A percentile compares a stretch with the other conserved stretches of the same genome.
Evolutionary conservation across 306 rosid species (phyloP).

Genomic region (Lagenaria siceraria): DNA sequence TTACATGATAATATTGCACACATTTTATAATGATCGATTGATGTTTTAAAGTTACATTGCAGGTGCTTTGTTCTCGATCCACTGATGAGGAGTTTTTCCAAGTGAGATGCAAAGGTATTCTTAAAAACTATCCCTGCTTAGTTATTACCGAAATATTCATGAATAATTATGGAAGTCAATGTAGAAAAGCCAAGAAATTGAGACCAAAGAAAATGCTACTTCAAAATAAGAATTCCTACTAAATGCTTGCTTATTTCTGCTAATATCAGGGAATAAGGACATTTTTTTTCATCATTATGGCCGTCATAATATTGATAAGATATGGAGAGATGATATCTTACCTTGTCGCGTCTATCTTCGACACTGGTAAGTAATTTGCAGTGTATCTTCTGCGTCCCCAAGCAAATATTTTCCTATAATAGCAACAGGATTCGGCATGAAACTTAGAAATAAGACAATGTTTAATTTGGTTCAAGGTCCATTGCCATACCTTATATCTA

Average conservation of each 20-base stretch:
- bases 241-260: background rate
- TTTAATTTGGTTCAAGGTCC: background rate
- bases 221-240: background rate
- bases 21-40: background rate
- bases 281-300: slow-evolving; percentile 60
- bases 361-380: slow-evolving; percentile 56
- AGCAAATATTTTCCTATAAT: background rate
- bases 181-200: background rate
- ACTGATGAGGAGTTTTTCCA: slow-evolving; percentile 77
- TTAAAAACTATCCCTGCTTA: background rate
- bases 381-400: background rate
- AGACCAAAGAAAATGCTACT: background rate
- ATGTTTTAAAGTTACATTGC: background rate
- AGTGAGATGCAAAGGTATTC: slow-evolving; percentile 70
- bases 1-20: background rate
- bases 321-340: slow-evolving; percentile 86
- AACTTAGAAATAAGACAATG: background rate
- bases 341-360: slow-evolving; percentile 92
- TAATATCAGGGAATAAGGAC: slow-evolving; percentile 58
- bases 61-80: slow-evolving; percentile 87
- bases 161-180: background rate
- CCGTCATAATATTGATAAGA: slow-evolving; percentile 56
- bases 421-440: background rate
- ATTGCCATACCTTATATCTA: background rate
- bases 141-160: background rate